Conservation (phyloP, 2,329 filamentous ascomycete species). For the Emergomyces pasteurianus region DNA sequence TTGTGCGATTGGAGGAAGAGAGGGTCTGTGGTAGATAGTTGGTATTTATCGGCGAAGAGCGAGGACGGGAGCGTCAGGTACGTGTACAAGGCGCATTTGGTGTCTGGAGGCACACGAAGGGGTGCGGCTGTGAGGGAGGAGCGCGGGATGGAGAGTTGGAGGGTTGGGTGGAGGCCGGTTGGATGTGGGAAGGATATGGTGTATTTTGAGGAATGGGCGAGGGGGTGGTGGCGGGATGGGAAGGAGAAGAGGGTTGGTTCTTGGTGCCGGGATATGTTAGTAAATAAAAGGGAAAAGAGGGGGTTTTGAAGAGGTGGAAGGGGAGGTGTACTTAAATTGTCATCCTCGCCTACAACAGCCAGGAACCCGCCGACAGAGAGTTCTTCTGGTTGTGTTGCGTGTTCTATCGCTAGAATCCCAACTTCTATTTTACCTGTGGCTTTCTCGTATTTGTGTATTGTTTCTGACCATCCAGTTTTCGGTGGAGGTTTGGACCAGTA, state of each 20-base stretch:
- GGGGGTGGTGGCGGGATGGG: conserved; percentile 61
- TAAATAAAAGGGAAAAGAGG: conserved; percentile 6
- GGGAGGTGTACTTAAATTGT: conserved; percentile 44
- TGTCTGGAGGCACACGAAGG: conserved; percentile 27
- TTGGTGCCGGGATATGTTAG: conserved; percentile 14
- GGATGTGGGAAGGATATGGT: conserved; percentile 54
- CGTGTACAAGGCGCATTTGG: conserved; percentile 60
- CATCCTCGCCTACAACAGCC: conserved; percentile 63
- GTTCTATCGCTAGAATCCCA: conserved; percentile 60
- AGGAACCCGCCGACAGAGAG: conserved; percentile 67
- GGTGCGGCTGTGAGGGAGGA: conserved; percentile 38
- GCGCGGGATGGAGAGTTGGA: conserved; percentile 54
- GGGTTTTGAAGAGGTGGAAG: neutral
- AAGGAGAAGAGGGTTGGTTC: conserved; percentile 74
- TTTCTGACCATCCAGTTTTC: conserved; percentile 36
- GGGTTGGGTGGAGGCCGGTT: conserved; percentile 70
- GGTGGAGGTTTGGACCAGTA: conserved; percentile 41
- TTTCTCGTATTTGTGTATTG: conserved; percentile 20
- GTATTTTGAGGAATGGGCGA: conserved; percentile 43
- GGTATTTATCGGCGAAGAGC: conserved; percentile 80
- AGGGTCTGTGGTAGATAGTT: conserved; percentile 46
- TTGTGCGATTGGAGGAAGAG: conserved; percentile 75
- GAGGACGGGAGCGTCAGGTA: conserved; percentile 71
- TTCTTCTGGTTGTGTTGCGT: conserved; percentile 51
- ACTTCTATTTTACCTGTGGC: conserved; percentile 56